phyloP scores from a whole-genome alignment of 495 filamentous ascomycete genomes.

The Neurospora pannonica region DNA sequence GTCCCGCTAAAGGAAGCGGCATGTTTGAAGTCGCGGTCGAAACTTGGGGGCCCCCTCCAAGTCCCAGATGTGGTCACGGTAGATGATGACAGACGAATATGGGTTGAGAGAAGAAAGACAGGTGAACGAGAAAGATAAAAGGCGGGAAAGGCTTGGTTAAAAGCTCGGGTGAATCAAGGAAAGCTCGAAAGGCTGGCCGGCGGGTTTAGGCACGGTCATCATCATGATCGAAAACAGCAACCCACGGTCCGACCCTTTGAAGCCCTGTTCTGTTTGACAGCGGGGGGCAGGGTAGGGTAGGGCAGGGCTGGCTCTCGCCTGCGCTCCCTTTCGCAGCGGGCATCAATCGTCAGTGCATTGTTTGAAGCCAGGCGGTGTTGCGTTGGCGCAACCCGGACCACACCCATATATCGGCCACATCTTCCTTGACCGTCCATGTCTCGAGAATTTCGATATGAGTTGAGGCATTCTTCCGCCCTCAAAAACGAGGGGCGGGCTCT shows the following conservation, averaged over 20 bases:
- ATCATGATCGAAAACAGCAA: not conserved
- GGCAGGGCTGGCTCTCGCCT: not conserved
- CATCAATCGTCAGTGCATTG: not conserved
- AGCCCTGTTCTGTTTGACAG: not conserved
- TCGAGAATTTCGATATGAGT: not conserved
- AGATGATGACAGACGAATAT: not conserved
- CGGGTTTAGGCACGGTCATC: not conserved
- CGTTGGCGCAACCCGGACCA: not conserved
- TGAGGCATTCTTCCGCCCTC: not conserved
- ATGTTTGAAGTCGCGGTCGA: slow-evolving; percentile 15
- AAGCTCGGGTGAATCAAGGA: not conserved
- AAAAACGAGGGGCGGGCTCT: not conserved
- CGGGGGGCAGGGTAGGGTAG: not conserved
- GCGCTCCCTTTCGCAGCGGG: not conserved
- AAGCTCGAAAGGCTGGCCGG: not conserved
- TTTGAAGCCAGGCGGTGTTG: not conserved
- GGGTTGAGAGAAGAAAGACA: not conserved
- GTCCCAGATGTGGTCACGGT: not conserved
- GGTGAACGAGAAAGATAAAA: not conserved
- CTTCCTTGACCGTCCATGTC: not conserved
- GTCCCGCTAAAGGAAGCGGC: slow-evolving; percentile 36
- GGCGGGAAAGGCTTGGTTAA: slow-evolving; percentile 2
- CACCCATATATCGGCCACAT: not conserved
- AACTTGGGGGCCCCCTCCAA: not conserved
- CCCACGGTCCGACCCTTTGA: not conserved